Conservation (phyloP, 2,329 filamentous ascomycete genomes). For the Dactylellina parvicollis region DNA sequence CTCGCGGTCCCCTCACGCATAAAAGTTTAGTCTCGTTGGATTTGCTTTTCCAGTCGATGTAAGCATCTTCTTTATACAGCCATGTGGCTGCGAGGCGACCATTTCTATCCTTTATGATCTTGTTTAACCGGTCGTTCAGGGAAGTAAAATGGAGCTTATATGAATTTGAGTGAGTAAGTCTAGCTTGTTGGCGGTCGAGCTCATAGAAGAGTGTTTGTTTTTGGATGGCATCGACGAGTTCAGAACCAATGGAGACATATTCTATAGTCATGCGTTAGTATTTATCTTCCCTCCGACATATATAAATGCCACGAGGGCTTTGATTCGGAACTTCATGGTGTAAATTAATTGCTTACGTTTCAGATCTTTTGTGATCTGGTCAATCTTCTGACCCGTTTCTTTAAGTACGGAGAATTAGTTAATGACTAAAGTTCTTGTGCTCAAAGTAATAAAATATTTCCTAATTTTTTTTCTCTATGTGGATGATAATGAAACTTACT, state of each 20-base stretch:
- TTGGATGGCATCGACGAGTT: slow-evolving; percentile 18
- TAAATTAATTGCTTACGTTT: slow-evolving; percentile 1
- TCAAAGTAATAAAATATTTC: background rate
- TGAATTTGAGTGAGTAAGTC: slow-evolving; percentile 6
- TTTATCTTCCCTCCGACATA: background rate
- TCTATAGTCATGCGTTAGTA: slow-evolving; percentile 1
- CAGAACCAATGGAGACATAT: slow-evolving; percentile 8
- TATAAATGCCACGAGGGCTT: too few relatives aligned
- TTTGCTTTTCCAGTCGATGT: slow-evolving; percentile 18
- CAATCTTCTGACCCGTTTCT: slow-evolving; percentile 22
- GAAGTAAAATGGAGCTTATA: slow-evolving; percentile 14
- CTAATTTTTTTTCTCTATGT: background rate
- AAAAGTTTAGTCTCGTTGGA: background rate
- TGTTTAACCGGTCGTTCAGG: slow-evolving; percentile 16
- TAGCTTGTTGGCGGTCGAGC: slow-evolving; percentile 18
- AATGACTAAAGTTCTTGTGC: too few relatives aligned
- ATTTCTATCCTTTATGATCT: slow-evolving; percentile 16
- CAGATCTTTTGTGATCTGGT: slow-evolving; percentile 11
- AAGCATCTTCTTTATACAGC: slow-evolving; percentile 22
- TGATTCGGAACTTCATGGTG: background rate
- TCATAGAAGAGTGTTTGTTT: slow-evolving; percentile 15
- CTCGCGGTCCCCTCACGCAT: slow-evolving; percentile 26
- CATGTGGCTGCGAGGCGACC: slow-evolving; percentile 7
- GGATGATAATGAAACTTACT: slow-evolving; percentile 7
- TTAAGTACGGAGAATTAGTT: too few relatives aligned